Evolutionary conservation across 202 grass and related monocot species (phyloP), one percentile per base, ranked within the genome.

Genomic region (Elaeis oleifera): DNA sequence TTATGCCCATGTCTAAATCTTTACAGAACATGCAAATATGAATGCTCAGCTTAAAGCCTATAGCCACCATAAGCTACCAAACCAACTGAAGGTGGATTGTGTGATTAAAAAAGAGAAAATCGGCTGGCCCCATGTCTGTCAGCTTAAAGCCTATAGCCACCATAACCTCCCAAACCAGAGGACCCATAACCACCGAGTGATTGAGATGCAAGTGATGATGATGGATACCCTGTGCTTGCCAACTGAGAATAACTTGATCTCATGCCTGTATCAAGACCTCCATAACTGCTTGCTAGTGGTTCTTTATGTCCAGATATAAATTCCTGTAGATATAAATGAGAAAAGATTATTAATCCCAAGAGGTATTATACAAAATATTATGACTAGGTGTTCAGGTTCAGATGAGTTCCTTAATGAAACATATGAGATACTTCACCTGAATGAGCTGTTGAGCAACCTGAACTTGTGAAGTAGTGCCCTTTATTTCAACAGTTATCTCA

Each of bases 401-500:
- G 8, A 65, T 19, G 51, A 17, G 56, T 61, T 29, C 4, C 9
- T 23, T 58, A 61, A 64, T 19, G 68, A 26, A 28, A 62, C 49
- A 60, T 32, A 54, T 23, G 39, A 3, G 52, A 32, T 23, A 55
- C 23, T 59, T 23, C 67, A 92, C 94, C 88, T 99, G 81, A 44
- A 99, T 83, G 44, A 99, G 84, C 72, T 89, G 94, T 65, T 92
- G 88, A 49, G 88, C 94, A 50, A 79, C 65, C 72, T 92, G 88
- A 74, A 99, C 88, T 61, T 99, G 88, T 16, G 88, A 86, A 8
- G 88, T 56, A 7, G 88, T 84, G 53, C 94, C 94, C 79, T 99
- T 99, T 60, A 99, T 92, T 83, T 99, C 94, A 73, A 99, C 82
- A 65, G 87, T 92, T 74, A 99, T 92, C 75, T 99, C 88, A 79